A percentile compares a stretch with the other conserved stretches of the same genome.
Evolutionary conservation across 2,329 filamentous ascomycete genomes (phyloP).

Genomic region (Cladorrhinum sp.): DNA sequence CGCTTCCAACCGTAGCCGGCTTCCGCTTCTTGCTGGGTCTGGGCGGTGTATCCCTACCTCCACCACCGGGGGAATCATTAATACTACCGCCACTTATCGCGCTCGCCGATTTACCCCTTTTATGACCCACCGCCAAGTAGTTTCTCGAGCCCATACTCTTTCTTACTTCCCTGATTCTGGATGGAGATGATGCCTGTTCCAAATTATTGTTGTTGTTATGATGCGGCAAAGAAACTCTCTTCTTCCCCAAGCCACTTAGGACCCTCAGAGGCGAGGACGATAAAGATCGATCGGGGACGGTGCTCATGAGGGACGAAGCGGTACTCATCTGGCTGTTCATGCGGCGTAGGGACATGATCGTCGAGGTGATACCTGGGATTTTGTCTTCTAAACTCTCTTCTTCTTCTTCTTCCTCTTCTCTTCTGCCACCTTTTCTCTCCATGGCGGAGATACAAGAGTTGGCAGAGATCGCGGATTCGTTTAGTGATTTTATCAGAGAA

Average conservation of each 20-base stretch:
- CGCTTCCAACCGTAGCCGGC: not conserved
- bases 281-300: not conserved
- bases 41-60: not conserved
- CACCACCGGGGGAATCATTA: no score
- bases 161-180: conserved; percentile 24
- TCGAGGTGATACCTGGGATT: conserved; percentile 29
- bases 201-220: no score
- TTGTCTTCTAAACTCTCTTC: not conserved
- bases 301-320: conserved; percentile 14
- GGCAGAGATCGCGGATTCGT: conserved; percentile 14
- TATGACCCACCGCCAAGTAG: conserved; percentile 43
- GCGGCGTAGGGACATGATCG: conserved; percentile 52
- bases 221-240: not conserved
- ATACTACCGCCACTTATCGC: not conserved
- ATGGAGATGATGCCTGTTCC: no score
- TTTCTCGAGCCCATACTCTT: conserved; percentile 41
- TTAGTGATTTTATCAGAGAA: conserved; percentile 1
- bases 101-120: not conserved
- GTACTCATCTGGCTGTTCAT: conserved; percentile 53
- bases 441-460: conserved; percentile 2
- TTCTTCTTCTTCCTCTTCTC: not conserved
- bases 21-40: conserved; percentile 9
- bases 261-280: not conserved
- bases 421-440: no score
- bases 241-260: not conserved